These are phyloP conservation scores for Wickerhamiella parazyma DNA, from an alignment of 805 yeast species.

Conservation along the genomic window DNA sequence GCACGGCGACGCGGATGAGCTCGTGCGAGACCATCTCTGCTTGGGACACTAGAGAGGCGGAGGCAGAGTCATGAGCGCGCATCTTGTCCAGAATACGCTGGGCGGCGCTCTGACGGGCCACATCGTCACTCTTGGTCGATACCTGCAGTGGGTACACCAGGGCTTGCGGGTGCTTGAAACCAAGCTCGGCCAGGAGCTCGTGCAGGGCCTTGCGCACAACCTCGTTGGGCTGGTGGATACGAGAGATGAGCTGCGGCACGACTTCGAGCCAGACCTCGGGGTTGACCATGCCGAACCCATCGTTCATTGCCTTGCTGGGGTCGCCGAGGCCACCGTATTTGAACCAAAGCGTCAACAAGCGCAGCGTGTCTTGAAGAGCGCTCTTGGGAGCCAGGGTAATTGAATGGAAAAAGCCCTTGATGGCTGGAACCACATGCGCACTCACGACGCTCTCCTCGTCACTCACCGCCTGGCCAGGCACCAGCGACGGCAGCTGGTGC, in stretches of 20 bases:
- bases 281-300: slow-evolving; percentile 79
- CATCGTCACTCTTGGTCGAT: slow-evolving; percentile 86
- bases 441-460: slow-evolving; percentile 33
- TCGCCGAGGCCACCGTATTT: slow-evolving; percentile 88
- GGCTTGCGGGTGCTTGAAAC: slow-evolving; percentile 95
- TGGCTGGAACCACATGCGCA: slow-evolving; percentile 89
- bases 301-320: slow-evolving; percentile 78
- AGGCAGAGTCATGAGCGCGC: slow-evolving; percentile 49
- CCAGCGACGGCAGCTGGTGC: slow-evolving; percentile 9
- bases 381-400: slow-evolving; percentile 75
- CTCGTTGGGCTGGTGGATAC: slow-evolving; percentile 90
- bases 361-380: slow-evolving; percentile 82
- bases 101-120: slow-evolving; percentile 84
- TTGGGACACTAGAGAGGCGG: slow-evolving; percentile 73
- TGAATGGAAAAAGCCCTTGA: slow-evolving; percentile 89
- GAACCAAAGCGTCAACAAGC: slow-evolving; percentile 88
- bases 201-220: slow-evolving; percentile 68
- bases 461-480: slow-evolving; percentile 21
- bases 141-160: slow-evolving; percentile 90
- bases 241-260: slow-evolving; percentile 86
- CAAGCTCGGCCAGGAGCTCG: slow-evolving; percentile 71
- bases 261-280: slow-evolving; percentile 94
- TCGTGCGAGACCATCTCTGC: slow-evolving; percentile 91
- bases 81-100: slow-evolving; percentile 79
- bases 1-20: slow-evolving; percentile 81